Evolutionary conservation across 73 alveolate genomes (phyloP).

Genomic region (Durusdinium trenchii): DNA sequence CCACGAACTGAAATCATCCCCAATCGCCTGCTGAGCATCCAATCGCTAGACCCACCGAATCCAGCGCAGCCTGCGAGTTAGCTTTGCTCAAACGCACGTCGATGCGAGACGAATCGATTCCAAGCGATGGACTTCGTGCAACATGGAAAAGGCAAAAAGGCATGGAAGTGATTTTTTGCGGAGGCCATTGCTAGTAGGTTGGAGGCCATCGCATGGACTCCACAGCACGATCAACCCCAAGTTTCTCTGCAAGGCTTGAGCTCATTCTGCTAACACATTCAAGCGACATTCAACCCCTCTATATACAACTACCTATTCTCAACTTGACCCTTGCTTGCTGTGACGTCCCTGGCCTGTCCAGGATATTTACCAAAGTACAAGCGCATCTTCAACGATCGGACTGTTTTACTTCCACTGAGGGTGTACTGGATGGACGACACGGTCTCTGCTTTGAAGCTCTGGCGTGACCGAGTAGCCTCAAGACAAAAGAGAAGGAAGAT

Average conservation of each 20-base stretch:
- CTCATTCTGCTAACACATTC: neutral
- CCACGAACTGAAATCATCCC: too few species aligned
- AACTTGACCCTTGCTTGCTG: too few species aligned
- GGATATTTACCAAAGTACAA: slow-evolving; percentile 85
- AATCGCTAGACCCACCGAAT: slow-evolving; percentile 23
- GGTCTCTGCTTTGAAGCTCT: slow-evolving; percentile 85
- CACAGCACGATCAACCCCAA: too few species aligned
- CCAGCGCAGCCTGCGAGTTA: slow-evolving; percentile 63
- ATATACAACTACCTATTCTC: neutral
- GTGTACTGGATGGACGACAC: slow-evolving; percentile 95
- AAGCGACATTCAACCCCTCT: neutral
- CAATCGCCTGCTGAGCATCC: slow-evolving; percentile 80
- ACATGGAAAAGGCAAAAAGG: too few species aligned
- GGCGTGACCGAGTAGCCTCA: slow-evolving; percentile 82
- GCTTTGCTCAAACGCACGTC: too few species aligned
- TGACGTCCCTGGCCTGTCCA: slow-evolving; percentile 45
- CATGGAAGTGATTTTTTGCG: too few species aligned
- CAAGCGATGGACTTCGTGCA: too few species aligned
- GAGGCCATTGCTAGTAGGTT: too few species aligned
- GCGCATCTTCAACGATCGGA: slow-evolving; percentile 67
- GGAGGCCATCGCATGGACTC: too few species aligned
- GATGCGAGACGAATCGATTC: too few species aligned
- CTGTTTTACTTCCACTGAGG: slow-evolving; percentile 22
- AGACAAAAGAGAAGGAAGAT: neutral
- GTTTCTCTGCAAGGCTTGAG: neutral